Conservation (phyloP, 2,329 filamentous ascomycete species). For the Aspergillus texensis region DNA sequence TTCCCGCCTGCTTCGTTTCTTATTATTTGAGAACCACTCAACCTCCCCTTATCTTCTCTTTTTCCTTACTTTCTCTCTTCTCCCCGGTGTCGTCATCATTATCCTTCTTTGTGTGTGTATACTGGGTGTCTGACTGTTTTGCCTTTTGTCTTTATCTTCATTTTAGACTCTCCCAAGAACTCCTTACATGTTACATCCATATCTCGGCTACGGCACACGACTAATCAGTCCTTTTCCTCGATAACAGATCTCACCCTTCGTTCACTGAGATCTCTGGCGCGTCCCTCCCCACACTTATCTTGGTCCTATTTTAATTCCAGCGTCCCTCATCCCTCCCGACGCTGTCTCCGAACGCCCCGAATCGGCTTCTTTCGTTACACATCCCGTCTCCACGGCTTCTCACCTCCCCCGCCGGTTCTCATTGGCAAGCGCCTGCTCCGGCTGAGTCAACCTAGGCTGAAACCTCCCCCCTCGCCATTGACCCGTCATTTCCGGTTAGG, state of each 20-base stretch:
- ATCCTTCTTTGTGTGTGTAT: neutral
- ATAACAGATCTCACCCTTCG: conserved; percentile 17
- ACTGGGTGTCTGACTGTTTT: neutral
- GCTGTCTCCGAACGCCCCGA: conserved; percentile 5
- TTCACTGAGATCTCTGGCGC: conserved; percentile 11
- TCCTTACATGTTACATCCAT: conserved; percentile 4
- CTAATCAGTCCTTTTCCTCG: conserved; percentile 18
- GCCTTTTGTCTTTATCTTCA: neutral
- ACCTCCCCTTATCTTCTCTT: neutral
- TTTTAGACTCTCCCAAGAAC: neutral
- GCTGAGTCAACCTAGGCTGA: neutral
- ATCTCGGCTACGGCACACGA: conserved; percentile 13
- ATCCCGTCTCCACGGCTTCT: conserved; percentile 17
- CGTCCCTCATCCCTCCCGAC: conserved; percentile 1
- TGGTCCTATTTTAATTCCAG: conserved; percentile 7
- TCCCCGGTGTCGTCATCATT: neutral
- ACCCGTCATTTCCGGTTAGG: neutral
- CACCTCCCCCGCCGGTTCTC: conserved; percentile 9
- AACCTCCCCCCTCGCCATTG: neutral
- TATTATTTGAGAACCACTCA: conserved; percentile 4
- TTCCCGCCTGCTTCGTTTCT: neutral
- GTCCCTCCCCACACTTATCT: conserved; percentile 2
- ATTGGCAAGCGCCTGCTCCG: neutral
- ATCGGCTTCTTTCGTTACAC: conserved; percentile 14
- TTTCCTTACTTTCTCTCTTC: neutral